Conservation (phyloP, 257 asterid genomes). For the Solanum chiquidenum region DNA sequence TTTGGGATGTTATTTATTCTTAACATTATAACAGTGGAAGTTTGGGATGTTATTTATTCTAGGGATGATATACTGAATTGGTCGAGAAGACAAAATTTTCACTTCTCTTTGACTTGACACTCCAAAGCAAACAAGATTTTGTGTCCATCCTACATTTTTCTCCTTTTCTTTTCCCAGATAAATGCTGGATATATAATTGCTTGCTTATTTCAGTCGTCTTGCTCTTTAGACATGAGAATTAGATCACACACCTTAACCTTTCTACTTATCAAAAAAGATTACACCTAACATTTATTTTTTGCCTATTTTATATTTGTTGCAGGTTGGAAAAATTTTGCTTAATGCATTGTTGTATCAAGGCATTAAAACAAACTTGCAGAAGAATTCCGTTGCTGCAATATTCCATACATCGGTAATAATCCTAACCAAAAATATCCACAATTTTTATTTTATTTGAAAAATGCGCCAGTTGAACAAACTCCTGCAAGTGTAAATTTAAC, state of each 20-base stretch:
- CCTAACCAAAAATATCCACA: background rate
- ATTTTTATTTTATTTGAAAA: background rate
- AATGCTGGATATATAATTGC: background rate
- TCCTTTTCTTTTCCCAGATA: background rate
- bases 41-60: background rate
- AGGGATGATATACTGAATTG: background rate
- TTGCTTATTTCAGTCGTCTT: background rate
- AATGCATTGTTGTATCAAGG: conserved; percentile 82
- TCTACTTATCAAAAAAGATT: background rate
- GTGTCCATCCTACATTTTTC: background rate
- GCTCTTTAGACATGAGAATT: background rate
- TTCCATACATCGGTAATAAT: conserved; percentile 53
- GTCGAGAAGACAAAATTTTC: background rate
- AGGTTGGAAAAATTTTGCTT: conserved; percentile 80
- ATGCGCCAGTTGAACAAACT: background rate
- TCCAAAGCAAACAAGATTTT: background rate
- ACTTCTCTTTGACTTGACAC: background rate
- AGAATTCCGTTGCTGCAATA: conserved; percentile 64
- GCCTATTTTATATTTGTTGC: conserved; percentile 6
- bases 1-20: background rate
- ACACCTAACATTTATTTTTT: background rate
- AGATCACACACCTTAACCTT: background rate
- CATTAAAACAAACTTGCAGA: conserved; percentile 78
- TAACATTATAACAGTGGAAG: background rate
- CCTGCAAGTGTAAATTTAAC: background rate